Conservation (phyloP, 768 basidiomycete genomes). For the Amanita rubescens region DNA sequence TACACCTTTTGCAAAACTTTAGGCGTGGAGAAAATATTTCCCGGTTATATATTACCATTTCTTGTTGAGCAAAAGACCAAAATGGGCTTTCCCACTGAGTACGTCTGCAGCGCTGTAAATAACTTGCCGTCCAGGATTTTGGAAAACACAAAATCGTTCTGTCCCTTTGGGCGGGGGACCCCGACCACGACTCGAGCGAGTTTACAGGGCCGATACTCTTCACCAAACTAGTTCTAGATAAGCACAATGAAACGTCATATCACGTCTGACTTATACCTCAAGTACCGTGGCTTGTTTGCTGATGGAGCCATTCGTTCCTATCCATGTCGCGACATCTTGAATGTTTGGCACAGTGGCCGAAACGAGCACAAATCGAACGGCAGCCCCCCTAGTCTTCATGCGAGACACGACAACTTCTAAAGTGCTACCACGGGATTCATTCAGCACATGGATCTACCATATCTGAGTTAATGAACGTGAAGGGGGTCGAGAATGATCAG, state of each 20-base stretch:
- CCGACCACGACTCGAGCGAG: constrained; percentile 69
- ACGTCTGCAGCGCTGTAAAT: constrained; percentile 62
- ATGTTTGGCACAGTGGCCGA: constrained; percentile 96
- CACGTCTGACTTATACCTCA: constrained; percentile 39
- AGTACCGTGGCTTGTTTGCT: constrained; percentile 53
- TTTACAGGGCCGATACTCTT: constrained; percentile 85
- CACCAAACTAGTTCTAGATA: constrained; percentile 62
- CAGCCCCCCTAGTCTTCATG: constrained; percentile 71
- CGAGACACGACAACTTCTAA: constrained; percentile 93
- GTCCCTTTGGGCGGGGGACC: constrained; percentile 48
- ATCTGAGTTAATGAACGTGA: background rate
- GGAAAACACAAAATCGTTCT: constrained; percentile 77
- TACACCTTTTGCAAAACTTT: constrained; percentile 32
- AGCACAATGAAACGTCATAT: background rate
- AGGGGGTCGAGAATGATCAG: constrained; percentile 7
- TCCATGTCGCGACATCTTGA: constrained; percentile 84
- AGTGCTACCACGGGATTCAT: constrained; percentile 85
- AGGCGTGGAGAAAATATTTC: background rate
- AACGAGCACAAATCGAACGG: constrained; percentile 79
- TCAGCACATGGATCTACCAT: constrained; percentile 80
- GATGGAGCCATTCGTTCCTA: constrained; percentile 38
- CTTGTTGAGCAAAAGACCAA: constrained; percentile 86
- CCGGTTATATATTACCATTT: constrained; percentile 56
- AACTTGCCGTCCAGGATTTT: constrained; percentile 66
- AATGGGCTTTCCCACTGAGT: constrained; percentile 76